phyloP scores from a whole-genome alignment of 2,329 filamentous ascomycete species.

The Apiospora kogelbergensis region DNA sequence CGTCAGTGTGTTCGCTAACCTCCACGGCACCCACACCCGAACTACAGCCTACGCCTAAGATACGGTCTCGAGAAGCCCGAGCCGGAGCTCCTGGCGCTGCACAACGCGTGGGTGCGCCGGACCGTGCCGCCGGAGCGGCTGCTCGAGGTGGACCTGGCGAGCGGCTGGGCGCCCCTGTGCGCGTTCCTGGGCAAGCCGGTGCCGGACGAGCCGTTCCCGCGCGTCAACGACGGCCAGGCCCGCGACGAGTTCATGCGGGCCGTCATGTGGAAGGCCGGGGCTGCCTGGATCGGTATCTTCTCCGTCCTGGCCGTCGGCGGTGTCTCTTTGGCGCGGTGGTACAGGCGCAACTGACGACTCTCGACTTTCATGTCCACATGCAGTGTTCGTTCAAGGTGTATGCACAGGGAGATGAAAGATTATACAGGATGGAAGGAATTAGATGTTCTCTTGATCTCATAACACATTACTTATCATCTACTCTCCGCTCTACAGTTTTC shows the following conservation, averaged over 20 bases:
- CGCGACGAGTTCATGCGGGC: background rate
- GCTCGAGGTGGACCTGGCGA: conserved; percentile 25
- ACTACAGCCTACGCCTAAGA: background rate
- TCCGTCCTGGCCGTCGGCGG: background rate
- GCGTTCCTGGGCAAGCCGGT: conserved; percentile 28
- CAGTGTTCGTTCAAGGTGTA: no score
- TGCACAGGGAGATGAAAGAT: no score
- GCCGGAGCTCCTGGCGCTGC: background rate
- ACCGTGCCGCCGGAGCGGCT: conserved; percentile 12
- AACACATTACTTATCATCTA: background rate
- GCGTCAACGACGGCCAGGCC: conserved; percentile 26
- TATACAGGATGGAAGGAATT: no score
- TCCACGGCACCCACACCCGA: no score
- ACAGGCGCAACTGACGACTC: background rate
- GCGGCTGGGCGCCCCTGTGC: conserved; percentile 31
- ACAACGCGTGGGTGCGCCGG: conserved; percentile 11
- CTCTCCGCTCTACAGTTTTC: no score
- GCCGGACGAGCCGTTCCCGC: conserved; percentile 29
- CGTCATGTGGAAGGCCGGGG: background rate
- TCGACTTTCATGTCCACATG: background rate
- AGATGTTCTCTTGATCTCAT: background rate
- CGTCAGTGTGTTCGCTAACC: no score
- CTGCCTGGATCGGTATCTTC: background rate
- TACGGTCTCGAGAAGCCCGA: background rate
- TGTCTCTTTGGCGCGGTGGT: background rate